phyloP scores from a whole-genome alignment of 495 filamentous ascomycete species.

The Penicillium turbatum region DNA sequence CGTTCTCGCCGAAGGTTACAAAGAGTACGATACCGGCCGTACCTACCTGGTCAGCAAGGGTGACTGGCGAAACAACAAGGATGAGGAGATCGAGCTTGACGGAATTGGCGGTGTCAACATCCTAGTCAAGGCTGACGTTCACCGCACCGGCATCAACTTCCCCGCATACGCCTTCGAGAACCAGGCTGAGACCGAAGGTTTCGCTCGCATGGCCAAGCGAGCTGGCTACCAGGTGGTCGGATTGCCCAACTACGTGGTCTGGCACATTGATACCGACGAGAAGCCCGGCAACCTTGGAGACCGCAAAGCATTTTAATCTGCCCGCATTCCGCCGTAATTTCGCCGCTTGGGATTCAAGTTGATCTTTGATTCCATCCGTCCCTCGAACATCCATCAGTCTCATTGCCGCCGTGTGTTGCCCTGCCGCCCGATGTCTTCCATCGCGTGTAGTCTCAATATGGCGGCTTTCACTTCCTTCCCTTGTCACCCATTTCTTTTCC shows the following conservation, averaged over 20 bases:
- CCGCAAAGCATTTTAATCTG: constrained; percentile 39
- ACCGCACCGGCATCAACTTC: constrained; percentile 96
- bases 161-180: constrained; percentile 97
- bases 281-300: constrained; percentile 72
- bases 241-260: constrained; percentile 95
- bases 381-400: constrained; percentile 18
- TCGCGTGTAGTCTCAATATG: constrained; percentile 1
- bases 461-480: constrained; percentile 11
- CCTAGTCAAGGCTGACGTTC: constrained; percentile 94
- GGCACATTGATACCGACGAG: constrained; percentile 99
- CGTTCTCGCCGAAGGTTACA: constrained; percentile 90
- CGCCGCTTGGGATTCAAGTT: constrained; percentile 16
- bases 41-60: constrained; percentile 84
- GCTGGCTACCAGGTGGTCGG: constrained; percentile 91
- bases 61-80: constrained; percentile 85
- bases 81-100: constrained; percentile 85
- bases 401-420: constrained; percentile 3
- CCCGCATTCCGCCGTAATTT: constrained; percentile 10
- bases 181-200: constrained; percentile 97
- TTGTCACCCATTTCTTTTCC: constrained; percentile 16
- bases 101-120: constrained; percentile 98
- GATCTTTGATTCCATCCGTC: constrained; percentile 22
- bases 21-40: constrained; percentile 84
- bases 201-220: constrained; percentile 97
- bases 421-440: neutral